Conservation (phyloP, 2,329 filamentous ascomycete genomes). For the Colletotrichum scovillei region DNA sequence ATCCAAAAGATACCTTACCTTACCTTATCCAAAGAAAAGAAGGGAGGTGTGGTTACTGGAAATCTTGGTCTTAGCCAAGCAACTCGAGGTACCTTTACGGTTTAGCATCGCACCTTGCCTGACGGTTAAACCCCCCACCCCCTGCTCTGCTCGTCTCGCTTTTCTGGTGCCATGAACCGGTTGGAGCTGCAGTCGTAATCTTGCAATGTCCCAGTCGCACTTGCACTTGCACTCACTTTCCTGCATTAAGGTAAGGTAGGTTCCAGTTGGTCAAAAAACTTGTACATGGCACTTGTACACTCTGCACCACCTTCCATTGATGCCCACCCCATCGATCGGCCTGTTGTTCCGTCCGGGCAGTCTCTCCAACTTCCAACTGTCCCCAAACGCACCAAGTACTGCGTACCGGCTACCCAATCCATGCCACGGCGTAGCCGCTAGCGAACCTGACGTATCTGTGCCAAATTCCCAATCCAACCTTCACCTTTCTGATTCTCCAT, state of each 20-base stretch:
- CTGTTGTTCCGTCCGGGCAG: not conserved
- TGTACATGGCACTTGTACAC: constrained; percentile 1
- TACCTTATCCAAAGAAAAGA: not conserved
- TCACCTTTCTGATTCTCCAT: constrained; percentile 18
- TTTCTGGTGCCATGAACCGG: not conserved
- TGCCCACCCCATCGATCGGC: not conserved
- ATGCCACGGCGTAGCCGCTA: not conserved
- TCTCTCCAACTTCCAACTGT: not conserved
- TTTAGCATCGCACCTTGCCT: not conserved
- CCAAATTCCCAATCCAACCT: constrained; percentile 28
- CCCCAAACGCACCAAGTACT: not conserved
- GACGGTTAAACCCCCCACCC: not conserved
- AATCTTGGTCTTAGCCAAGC: not conserved
- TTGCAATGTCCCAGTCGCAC: constrained; percentile 10
- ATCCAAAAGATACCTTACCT: not conserved
- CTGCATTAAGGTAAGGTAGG: not conserved
- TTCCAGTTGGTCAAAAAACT: not conserved
- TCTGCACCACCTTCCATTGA: not conserved
- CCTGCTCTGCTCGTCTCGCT: not conserved
- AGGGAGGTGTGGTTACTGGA: not conserved
- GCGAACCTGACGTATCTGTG: constrained; percentile 21
- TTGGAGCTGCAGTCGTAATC: constrained; percentile 9
- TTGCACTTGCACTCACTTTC: not conserved
- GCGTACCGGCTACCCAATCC: not conserved
- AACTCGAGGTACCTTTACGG: not conserved